A percentile compares a stretch with the other conserved stretches of the same genome.
Evolutionary conservation across 305 asterid species (phyloP).

Genomic region (Fraxinus albicans): DNA sequence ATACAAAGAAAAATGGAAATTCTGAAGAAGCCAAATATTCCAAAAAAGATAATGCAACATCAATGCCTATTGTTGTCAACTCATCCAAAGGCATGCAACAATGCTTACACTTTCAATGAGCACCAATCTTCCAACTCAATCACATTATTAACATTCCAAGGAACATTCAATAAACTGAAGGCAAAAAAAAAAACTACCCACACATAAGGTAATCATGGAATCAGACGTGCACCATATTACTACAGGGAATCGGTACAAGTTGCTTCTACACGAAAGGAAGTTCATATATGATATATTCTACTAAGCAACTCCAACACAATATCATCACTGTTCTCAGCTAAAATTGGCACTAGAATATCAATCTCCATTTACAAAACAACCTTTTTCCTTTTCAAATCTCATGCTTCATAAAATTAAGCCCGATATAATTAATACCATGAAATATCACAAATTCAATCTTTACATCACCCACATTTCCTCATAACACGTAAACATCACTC

Average conservation of each 20-base stretch:
- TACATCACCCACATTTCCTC: constrained; percentile 29
- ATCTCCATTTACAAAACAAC: constrained; percentile 12
- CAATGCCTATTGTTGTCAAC: background rate
- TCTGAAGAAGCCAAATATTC: background rate
- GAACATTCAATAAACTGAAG: background rate
- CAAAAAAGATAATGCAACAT: background rate
- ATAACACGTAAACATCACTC: background rate
- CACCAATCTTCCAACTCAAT: constrained; percentile 8
- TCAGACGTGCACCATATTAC: background rate
- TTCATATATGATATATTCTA: background rate
- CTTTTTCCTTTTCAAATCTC: background rate
- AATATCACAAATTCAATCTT: constrained; percentile 12
- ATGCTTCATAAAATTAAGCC: constrained; percentile 11
- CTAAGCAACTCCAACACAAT: constrained; percentile 4
- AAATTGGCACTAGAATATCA: background rate
- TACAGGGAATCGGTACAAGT: background rate
- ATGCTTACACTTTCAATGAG: background rate
- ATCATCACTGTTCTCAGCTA: background rate
- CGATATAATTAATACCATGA: constrained; percentile 13
- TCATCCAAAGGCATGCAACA: background rate
- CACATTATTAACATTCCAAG: constrained; percentile 8
- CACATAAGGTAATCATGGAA: background rate
- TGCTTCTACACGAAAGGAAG: background rate
- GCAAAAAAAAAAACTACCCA: background rate
- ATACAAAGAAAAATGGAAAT: background rate